Evolutionary conservation across 2,329 filamentous ascomycete genomes (phyloP), one percentile per base, ranked within the genome.

Genomic region (Emmonsia crescens): DNA sequence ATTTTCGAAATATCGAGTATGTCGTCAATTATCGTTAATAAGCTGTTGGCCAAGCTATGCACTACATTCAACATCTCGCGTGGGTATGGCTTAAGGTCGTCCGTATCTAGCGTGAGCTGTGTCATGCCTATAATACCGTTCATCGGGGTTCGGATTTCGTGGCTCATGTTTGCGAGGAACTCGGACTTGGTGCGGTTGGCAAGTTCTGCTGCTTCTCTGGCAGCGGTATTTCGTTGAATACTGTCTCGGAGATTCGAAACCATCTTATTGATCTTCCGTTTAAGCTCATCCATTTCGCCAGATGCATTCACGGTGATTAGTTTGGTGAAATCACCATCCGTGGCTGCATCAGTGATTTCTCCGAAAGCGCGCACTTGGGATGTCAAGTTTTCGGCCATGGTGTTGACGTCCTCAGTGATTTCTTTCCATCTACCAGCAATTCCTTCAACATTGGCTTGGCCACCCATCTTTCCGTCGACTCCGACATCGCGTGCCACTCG

Each of bases 211-310:
- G 93, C 92, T 76, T 97, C 93, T 75, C 94, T 89, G 62, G 94
- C 94, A 67, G 92, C 90, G 2, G 92, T 96, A 74, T 97, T 99
- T 73, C 91, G 86, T 74, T 97, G 92, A 68, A 99, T 96, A 81
- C 89, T 95, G 76, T 97, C 94, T 68, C 93, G 83, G 65, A 99
- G 79, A 72, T 96, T 96, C 73, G 89, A 94, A 60, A 97, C 92
- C 94, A 99, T 99, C 79, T 95, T 90, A 74, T 97, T 99, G 82
- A 99, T 97, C 81, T 97, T 97, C 70, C 92, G 87, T 78, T 99
- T 99, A 69, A 99, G 82, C 75, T 97, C 93, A 76, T 97, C 94
- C 94, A 99, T 97, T 76, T 99, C 94, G 66, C 94, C 94, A 14
- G 93, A 96, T 24, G 94, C 94, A 74, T 96, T 92, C 21, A 99